Evolutionary conservation across 345 rosid species (phyloP).

Genomic region (Mangifera indica): DNA sequence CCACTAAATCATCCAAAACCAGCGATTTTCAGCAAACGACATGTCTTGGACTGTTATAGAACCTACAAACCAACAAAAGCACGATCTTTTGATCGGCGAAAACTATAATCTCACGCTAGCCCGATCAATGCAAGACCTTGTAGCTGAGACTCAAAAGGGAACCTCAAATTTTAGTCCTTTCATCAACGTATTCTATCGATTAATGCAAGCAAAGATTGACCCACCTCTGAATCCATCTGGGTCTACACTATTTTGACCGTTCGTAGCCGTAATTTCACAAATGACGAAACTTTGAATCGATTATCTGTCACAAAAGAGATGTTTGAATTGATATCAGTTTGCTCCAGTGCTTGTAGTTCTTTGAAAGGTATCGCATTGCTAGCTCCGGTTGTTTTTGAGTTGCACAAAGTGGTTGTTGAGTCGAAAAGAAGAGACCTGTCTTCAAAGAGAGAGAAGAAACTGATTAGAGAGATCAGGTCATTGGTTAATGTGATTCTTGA

Average conservation of each 20-base stretch:
- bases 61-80: not conserved
- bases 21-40: not conserved
- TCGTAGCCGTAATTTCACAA: conserved; percentile 20
- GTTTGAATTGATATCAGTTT: conserved; percentile 45
- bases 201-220: conserved; percentile 49
- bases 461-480: conserved; percentile 31
- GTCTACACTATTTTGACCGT: conserved; percentile 42
- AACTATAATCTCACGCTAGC: conserved; percentile 30
- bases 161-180: conserved; percentile 33
- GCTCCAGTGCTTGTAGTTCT: conserved; percentile 35
- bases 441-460: conserved; percentile 39
- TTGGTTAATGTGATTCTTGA: conserved; percentile 47
- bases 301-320: conserved; percentile 32
- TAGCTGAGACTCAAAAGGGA: conserved; percentile 33
- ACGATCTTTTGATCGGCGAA: conserved; percentile 23
- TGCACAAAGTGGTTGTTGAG: conserved; percentile 30
- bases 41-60: conserved; percentile 20
- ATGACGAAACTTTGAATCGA: conserved; percentile 29
- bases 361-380: conserved; percentile 47
- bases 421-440: conserved; percentile 29
- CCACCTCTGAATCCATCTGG: conserved; percentile 61
- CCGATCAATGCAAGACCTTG: conserved; percentile 33
- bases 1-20: not conserved
- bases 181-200: conserved; percentile 31
- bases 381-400: conserved; percentile 47